phyloP scores from a whole-genome alignment of 2,329 filamentous ascomycete genomes.

The Tolypocladium endophyticum region DNA sequence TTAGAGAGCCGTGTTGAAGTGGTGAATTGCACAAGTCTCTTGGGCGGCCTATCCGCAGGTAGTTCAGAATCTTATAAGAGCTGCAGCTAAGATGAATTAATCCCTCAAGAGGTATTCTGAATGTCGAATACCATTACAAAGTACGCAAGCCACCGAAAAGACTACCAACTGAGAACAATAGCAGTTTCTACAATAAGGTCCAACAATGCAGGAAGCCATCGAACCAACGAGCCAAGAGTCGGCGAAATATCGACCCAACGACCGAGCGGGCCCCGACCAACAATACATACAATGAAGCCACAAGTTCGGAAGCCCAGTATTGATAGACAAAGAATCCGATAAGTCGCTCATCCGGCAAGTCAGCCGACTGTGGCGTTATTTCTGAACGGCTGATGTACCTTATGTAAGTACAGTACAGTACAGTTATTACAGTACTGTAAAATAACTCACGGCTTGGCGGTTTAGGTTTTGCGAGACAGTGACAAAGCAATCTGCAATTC shows the following conservation, averaged over 20 bases:
- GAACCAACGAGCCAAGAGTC: not conserved
- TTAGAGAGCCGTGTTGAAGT: too few species aligned
- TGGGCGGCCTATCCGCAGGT: not conserved
- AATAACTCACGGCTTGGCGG: too few species aligned
- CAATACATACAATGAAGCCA: too few species aligned
- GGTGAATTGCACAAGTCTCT: not conserved
- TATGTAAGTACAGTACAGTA: too few species aligned
- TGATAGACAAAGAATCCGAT: too few species aligned
- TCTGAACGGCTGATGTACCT: too few species aligned
- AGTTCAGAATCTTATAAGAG: not conserved
- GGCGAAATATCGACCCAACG: not conserved
- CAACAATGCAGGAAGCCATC: not conserved
- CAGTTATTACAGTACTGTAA: too few species aligned
- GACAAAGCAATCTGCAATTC: too few species aligned
- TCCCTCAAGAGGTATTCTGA: not conserved
- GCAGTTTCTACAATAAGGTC: not conserved
- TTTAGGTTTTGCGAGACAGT: too few species aligned
- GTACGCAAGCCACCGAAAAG: not conserved
- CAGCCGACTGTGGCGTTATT: too few species aligned
- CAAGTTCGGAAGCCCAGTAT: too few species aligned
- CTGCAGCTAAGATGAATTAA: not conserved
- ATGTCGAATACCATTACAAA: not conserved
- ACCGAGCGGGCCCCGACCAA: not conserved
- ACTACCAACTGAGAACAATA: not conserved
- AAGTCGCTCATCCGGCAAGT: too few species aligned